These are phyloP conservation scores for Capsicum pubescens DNA, from an alignment of 257 asterid species.

Conservation along the genomic window DNA sequence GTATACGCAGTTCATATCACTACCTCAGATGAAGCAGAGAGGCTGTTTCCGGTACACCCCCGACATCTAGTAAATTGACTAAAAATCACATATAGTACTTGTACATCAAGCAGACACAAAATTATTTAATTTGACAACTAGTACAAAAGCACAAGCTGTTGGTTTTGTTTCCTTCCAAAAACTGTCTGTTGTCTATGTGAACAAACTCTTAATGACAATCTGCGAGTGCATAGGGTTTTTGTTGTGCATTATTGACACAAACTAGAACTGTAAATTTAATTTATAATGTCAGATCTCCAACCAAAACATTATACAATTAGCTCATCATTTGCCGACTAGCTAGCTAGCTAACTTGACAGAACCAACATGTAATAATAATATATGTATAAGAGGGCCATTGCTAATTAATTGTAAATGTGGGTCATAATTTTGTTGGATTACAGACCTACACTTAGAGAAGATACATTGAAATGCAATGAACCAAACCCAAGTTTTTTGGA, in stretches of 20 bases:
- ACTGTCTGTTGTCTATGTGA: conserved; percentile 13
- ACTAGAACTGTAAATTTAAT: neutral
- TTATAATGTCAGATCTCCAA: neutral
- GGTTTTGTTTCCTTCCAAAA: conserved; percentile 21
- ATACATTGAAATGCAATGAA: conserved; percentile 21
- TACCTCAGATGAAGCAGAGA: no score
- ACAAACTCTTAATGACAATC: neutral
- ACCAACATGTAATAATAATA: neutral
- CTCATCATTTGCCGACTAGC: conserved; percentile 29
- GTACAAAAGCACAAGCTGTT: conserved; percentile 7
- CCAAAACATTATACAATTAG: neutral
- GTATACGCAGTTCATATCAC: no score
- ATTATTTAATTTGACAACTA: conserved; percentile 11
- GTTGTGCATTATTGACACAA: conserved; percentile 30
- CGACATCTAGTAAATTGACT: neutral
- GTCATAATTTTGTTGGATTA: conserved; percentile 28
- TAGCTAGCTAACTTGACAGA: conserved; percentile 14
- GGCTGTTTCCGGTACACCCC: no score
- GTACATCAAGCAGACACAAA: conserved; percentile 15
- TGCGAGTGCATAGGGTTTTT: conserved; percentile 1
- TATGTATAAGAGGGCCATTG: conserved; percentile 25
- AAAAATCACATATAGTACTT: no score
- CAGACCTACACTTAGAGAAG: neutral
- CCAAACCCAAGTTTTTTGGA: conserved; percentile 24
- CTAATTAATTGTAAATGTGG: neutral